Evolutionary conservation across 1,284 basidiomycete genomes (phyloP).

Genomic region (Cryptococcus sp.): DNA sequence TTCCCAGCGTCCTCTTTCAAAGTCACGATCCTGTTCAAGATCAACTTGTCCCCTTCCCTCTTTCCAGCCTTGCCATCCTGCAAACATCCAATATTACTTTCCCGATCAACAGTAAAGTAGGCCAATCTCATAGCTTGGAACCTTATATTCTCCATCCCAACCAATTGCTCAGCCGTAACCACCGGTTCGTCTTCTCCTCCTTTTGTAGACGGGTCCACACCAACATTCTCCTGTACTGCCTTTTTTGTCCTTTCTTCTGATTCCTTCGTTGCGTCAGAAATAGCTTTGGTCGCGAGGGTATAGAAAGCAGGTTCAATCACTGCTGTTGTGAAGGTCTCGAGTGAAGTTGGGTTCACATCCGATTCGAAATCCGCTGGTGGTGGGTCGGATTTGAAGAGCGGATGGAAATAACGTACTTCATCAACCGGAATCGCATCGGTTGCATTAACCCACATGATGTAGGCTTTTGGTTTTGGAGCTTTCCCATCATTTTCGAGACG

Average conservation of each 20-base stretch:
- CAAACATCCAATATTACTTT: conserved; percentile 63
- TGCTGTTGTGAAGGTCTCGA: conserved; percentile 73
- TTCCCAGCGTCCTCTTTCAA: conserved; percentile 96
- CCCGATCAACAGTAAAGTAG: conserved; percentile 91
- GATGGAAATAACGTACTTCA: conserved; percentile 89
- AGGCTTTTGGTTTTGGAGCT: conserved; percentile 84
- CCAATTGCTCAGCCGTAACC: conserved; percentile 71
- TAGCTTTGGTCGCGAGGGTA: conserved; percentile 67
- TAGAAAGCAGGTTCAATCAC: conserved; percentile 89
- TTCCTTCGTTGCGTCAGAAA: conserved; percentile 64
- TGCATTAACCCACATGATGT: conserved; percentile 96
- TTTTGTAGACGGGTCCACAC: conserved; percentile 12
- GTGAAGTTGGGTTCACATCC: conserved; percentile 76
- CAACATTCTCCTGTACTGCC: conserved; percentile 48
- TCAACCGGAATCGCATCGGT: conserved; percentile 73
- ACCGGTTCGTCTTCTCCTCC: conserved; percentile 55
- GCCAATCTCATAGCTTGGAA: conserved; percentile 96
- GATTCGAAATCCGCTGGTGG: conserved; percentile 78
- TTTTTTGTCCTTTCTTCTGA: conserved; percentile 59
- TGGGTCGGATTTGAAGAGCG: conserved; percentile 90
- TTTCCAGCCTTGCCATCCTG: conserved; percentile 53
- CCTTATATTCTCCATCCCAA: conserved; percentile 87
- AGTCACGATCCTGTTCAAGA: conserved; percentile 90
- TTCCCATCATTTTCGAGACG: conserved; percentile 64
- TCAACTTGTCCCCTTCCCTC: conserved; percentile 67